Conservation (phyloP, 805 yeast genomes). For the Candida schatavii region DNA sequence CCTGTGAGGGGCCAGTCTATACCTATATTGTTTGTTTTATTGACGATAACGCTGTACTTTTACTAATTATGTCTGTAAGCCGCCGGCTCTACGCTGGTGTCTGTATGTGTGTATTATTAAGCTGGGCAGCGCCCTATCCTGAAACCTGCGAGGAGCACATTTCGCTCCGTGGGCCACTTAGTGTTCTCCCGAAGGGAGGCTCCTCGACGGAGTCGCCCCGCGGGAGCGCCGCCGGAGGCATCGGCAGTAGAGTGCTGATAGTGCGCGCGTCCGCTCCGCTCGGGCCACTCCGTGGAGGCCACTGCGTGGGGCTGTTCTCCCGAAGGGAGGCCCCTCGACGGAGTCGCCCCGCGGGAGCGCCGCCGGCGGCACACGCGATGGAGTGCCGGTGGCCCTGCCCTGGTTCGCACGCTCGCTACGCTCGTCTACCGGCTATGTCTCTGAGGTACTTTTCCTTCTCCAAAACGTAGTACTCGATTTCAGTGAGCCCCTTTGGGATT, state of each 20-base stretch:
- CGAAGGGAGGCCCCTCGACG: too few species aligned
- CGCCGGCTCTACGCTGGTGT: too few species aligned
- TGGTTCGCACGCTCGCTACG: not conserved
- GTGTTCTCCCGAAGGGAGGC: too few species aligned
- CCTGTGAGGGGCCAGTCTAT: not conserved
- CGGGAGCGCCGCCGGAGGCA: too few species aligned
- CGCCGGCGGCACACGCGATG: too few species aligned
- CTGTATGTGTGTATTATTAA: too few species aligned
- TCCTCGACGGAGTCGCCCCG: too few species aligned
- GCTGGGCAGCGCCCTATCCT: too few species aligned
- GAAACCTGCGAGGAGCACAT: not conserved
- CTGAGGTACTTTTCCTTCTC: constrained; percentile 38
- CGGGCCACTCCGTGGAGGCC: too few species aligned
- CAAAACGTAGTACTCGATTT: constrained; percentile 39
- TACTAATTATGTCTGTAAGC: too few species aligned
- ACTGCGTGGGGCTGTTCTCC: too few species aligned
- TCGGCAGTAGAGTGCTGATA: not conserved
- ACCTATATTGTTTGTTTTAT: not conserved
- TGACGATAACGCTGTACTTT: constrained; percentile 3
- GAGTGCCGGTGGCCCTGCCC: not conserved
- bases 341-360: too few species aligned
- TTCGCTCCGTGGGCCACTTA: not conserved
- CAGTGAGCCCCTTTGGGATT: constrained; percentile 40
- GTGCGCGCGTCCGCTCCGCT: not conserved
- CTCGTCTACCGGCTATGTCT: constrained; percentile 37